These are phyloP conservation scores for Globisporangium nodosum DNA, from an alignment of 352 stramenopile species.

Conservation along the genomic window DNA sequence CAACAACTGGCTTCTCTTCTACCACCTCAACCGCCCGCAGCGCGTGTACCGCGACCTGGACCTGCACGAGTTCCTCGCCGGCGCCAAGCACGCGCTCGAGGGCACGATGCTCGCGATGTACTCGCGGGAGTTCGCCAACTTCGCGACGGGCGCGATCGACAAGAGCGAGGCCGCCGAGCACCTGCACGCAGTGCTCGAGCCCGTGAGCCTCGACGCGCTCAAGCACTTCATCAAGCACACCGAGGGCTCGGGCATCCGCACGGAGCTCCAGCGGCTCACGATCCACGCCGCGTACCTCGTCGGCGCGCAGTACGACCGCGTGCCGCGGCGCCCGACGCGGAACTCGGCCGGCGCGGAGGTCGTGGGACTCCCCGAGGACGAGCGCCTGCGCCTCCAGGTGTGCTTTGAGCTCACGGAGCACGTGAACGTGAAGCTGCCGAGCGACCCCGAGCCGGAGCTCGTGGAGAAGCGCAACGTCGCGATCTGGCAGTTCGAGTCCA, in stretches of 20 bases:
- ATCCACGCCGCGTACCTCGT: constrained; percentile 4
- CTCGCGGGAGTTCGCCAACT: constrained; percentile 8
- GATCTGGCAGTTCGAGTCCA: constrained; percentile 39
- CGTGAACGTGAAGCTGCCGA: constrained; percentile 4
- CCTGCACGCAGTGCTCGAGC: background rate
- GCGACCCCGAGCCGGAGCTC: background rate
- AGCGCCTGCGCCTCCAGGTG: constrained; percentile 5
- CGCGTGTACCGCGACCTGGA: background rate
- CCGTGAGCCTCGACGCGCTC: constrained; percentile 5
- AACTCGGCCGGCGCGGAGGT: background rate
- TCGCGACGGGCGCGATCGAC: background rate
- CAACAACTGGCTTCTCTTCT: constrained; percentile 7
- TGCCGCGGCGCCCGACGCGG: background rate
- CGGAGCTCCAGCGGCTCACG: constrained; percentile 1
- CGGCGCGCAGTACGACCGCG: constrained; percentile 4
- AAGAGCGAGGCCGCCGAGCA: background rate
- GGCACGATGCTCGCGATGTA: constrained; percentile 8
- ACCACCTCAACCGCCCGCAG: constrained; percentile 8
- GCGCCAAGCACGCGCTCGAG: constrained; percentile 16
- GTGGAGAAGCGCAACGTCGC: constrained; percentile 5
- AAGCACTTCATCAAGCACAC: constrained; percentile 1
- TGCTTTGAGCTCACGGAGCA: constrained; percentile 6
- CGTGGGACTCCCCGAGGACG: constrained; percentile 1
- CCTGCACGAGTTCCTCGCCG: constrained; percentile 10
- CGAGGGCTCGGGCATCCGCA: background rate